Conservation (phyloP, 2,329 filamentous ascomycete genomes). For the Trichophyton benhamiae region DNA sequence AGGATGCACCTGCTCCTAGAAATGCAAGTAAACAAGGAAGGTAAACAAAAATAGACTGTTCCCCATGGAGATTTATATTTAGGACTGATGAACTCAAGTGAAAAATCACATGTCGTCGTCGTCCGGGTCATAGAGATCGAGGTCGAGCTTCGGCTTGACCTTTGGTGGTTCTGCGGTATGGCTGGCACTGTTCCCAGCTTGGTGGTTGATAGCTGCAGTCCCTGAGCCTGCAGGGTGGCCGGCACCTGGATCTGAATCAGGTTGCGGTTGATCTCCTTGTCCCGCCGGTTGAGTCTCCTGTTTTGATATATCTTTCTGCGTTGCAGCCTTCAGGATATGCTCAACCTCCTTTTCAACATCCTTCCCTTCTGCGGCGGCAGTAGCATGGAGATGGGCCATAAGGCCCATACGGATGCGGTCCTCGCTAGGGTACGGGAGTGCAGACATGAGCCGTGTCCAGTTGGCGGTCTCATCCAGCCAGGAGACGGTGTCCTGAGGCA, state of each 20-base stretch:
- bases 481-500: slow-evolving; percentile 30
- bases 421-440: slow-evolving; percentile 35
- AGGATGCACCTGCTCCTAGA: not conserved
- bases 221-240: not conserved
- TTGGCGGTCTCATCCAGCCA: slow-evolving; percentile 34
- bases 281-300: not conserved
- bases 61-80: not conserved
- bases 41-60: not conserved
- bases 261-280: not conserved
- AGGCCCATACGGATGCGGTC: slow-evolving; percentile 34
- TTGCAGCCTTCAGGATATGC: slow-evolving; percentile 40
- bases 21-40: not conserved
- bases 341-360: slow-evolving; percentile 42
- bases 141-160: slow-evolving; percentile 30
- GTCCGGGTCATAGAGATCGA: slow-evolving; percentile 35
- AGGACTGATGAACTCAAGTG: not conserved
- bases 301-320: slow-evolving; percentile 21
- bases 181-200: slow-evolving; percentile 14
- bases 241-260: not conserved
- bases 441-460: slow-evolving; percentile 28
- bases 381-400: slow-evolving; percentile 35
- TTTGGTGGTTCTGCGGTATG: slow-evolving; percentile 15
- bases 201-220: slow-evolving; percentile 10
- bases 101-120: slow-evolving; percentile 28
- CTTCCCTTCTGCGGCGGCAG: slow-evolving; percentile 43